A percentile compares a stretch with the other conserved stretches of the same genome.
Conservation (phyloP, 768 basidiomycete species). For the Pleurotus tuber-regium region DNA sequence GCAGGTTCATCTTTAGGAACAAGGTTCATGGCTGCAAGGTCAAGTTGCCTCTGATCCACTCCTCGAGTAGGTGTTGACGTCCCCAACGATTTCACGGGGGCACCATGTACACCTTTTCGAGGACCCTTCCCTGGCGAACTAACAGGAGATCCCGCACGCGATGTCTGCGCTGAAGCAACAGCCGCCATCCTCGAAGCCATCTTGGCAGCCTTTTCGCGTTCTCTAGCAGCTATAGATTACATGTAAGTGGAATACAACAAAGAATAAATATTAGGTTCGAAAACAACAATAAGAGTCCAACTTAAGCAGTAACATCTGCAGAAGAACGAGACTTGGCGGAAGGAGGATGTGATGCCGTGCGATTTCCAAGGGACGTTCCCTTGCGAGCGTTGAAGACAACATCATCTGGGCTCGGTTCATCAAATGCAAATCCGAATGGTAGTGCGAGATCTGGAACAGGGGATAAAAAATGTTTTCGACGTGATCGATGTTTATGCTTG, state of each 20-base stretch:
- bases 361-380: slow-evolving; percentile 59
- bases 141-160: slow-evolving; percentile 43
- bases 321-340: slow-evolving; percentile 19
- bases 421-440: slow-evolving; percentile 59
- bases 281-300: slow-evolving; percentile 18
- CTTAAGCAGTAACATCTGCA: slow-evolving; percentile 16
- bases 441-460: slow-evolving; percentile 34
- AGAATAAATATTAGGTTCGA: slow-evolving; percentile 21
- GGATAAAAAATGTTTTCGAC: slow-evolving; percentile 17
- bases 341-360: slow-evolving; percentile 16
- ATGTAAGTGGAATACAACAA: slow-evolving; percentile 32
- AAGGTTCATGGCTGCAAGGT: slow-evolving; percentile 75
- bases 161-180: slow-evolving; percentile 40
- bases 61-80: slow-evolving; percentile 40
- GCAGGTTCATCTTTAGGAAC: slow-evolving; percentile 38
- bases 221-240: slow-evolving; percentile 68
- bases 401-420: slow-evolving; percentile 91
- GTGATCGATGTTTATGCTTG: slow-evolving; percentile 14
- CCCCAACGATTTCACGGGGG: slow-evolving; percentile 34
- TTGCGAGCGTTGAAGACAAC: slow-evolving; percentile 77
- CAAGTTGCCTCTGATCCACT: slow-evolving; percentile 59
- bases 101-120: slow-evolving; percentile 36
- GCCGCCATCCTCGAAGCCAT: slow-evolving; percentile 34
- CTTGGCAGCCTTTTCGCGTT: slow-evolving; percentile 75
- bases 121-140: slow-evolving; percentile 39